Base-by-base conservation (phyloP, 306 rosid species). In the Prunus fruticosa region DNA sequence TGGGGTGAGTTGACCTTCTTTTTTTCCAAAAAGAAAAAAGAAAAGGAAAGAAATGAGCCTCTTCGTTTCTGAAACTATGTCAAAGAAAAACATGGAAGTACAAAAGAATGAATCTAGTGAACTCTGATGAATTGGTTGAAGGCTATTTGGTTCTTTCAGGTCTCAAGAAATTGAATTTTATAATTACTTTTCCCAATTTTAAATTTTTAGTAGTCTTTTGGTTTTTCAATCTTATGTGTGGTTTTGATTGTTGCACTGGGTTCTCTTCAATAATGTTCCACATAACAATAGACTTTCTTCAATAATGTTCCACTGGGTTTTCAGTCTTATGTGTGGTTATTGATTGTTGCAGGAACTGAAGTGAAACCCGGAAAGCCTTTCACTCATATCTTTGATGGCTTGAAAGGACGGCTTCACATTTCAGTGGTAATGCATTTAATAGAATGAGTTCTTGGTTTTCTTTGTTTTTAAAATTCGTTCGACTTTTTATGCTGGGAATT, bases 351-450 rank as follows among this genome's bases (percentile, higher is more conserved):
- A 88, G 98, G 97, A 54, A 84, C 86, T 13, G 98, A 92, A 85
- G 90, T 94, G 50, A 94, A 92, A 84, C 89, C 97, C 9, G 98
- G 93, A 64, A 94, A 84, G 74, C 96, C 97, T 34, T 87, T 87
- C 20, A 80, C 87, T 64, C 93, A 87, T 69, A 66, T 81, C 5
- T 79, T 61, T 57, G 90, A 87, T 46, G 85, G 72, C 32, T 74
- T 77, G 8, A 86, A 85, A 82, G 96, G 97, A 61, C 92, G 97
- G 64, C 96, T 94, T 38, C 98, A 91, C 78, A 72, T 94, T 84
- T 90, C 98, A 12, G 81, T 94, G 96, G 97, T 90, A 83, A 68
- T 28, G 27, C 9, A 74, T 64, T 3, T 68, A 23, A 28, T 57
- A 12, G 32, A 45, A 56, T 60, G 15, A 32, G 5, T 19, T 2